These are phyloP conservation scores for Puccinia polysora DNA, from an alignment of 1,284 basidiomycete species.

Conservation along the genomic window DNA sequence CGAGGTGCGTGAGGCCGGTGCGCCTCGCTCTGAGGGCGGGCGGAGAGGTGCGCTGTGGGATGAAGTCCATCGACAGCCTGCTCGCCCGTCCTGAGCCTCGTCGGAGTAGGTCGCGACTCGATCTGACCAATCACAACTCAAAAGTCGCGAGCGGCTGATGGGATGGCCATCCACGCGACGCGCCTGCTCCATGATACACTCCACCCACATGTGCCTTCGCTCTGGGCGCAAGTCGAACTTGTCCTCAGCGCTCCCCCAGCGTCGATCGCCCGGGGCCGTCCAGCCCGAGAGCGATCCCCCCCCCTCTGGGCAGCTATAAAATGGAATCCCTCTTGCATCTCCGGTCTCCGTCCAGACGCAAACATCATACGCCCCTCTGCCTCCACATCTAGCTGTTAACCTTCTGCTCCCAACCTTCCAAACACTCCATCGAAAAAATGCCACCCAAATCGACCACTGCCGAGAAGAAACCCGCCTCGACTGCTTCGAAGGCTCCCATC, in stretches of 20 bases:
- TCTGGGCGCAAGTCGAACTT: neutral
- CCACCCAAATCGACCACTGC: slow-evolving; percentile 47
- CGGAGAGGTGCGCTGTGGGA: too few species aligned
- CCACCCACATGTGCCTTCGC: neutral
- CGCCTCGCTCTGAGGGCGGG: too few species aligned
- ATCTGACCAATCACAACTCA: slow-evolving; percentile 17
- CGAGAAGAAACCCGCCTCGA: slow-evolving; percentile 58
- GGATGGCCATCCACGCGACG: neutral
- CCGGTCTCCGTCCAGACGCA: too few species aligned
- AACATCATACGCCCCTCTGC: neutral
- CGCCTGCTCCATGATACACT: neutral
- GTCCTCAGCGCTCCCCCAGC: neutral
- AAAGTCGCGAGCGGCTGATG: neutral
- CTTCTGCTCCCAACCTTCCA: slow-evolving; percentile 20
- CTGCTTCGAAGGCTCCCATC: slow-evolving; percentile 58
- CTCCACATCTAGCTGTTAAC: slow-evolving; percentile 13
- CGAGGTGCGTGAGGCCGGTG: too few species aligned
- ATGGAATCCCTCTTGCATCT: too few species aligned
- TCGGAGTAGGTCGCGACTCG: neutral
- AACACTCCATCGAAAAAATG: neutral
- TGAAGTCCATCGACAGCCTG: too few species aligned
- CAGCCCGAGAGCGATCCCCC: neutral
- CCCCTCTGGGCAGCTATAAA: neutral
- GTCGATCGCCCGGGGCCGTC: neutral
- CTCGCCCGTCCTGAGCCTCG: too few species aligned